Conservation (phyloP, 2,329 filamentous ascomycete species). For the Monosporascus sp. region DNA sequence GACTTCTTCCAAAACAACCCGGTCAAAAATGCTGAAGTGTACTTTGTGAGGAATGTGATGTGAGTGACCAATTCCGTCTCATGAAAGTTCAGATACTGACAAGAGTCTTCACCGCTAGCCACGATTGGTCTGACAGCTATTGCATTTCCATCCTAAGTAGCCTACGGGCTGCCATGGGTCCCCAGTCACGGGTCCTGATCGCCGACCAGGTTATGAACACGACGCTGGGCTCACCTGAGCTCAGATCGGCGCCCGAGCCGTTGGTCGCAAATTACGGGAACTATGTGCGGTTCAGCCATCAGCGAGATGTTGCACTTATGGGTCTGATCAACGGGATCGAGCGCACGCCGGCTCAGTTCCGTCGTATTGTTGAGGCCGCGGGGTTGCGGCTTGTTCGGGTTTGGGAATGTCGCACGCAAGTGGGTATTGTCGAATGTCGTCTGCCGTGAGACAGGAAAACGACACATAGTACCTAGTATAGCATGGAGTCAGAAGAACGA, state of each 20-base stretch:
- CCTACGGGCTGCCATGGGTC: constrained; percentile 4
- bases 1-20: constrained; percentile 25
- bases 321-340: constrained; percentile 27
- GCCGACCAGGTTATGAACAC: constrained; percentile 30
- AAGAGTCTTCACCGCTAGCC: constrained; percentile 1
- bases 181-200: constrained; percentile 15
- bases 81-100: too few relatives aligned
- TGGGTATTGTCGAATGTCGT: not conserved
- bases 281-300: constrained; percentile 21
- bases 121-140: constrained; percentile 23
- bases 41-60: constrained; percentile 17
- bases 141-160: constrained; percentile 13
- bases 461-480: too few relatives aligned
- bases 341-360: constrained; percentile 23
- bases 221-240: constrained; percentile 17
- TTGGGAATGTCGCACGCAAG: constrained; percentile 10
- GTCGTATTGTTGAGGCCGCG: constrained; percentile 10
- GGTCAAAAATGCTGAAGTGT: constrained; percentile 20
- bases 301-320: constrained; percentile 26
- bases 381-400: constrained; percentile 20
- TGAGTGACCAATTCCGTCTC: constrained; percentile 1
- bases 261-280: constrained; percentile 27
- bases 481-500: too few relatives aligned
- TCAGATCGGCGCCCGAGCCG: constrained; percentile 17
- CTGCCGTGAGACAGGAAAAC: too few relatives aligned